A percentile compares a stretch with the other conserved stretches of the same genome.
Evolutionary conservation across 176 grass and related monocot genomes (phyloP).

Genomic region (Oryza nivara): DNA sequence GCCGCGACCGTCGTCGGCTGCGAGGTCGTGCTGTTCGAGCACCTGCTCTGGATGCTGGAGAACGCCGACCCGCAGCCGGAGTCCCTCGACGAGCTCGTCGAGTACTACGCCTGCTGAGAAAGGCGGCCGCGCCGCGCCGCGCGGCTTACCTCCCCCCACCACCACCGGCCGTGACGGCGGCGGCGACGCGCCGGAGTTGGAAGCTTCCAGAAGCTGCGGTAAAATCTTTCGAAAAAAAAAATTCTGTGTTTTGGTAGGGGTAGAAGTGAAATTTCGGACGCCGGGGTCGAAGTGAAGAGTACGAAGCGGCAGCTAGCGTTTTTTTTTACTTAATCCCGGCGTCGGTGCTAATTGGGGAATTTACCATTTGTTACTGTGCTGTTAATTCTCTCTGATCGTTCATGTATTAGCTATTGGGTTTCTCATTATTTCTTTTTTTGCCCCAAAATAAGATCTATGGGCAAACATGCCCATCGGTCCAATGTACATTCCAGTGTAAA

Average conservation of each 20-base stretch:
- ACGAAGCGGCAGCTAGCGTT: background rate
- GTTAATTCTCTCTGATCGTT: slow-evolving; percentile 12
- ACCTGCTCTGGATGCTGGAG: slow-evolving; percentile 85
- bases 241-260: background rate
- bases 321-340: background rate
- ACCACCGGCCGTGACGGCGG: slow-evolving; percentile 11
- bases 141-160: background rate
- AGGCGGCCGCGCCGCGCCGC: too few relatives aligned
- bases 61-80: slow-evolving; percentile 74
- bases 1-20: slow-evolving; percentile 51
- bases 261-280: slow-evolving; percentile 1
- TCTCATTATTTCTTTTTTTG: background rate
- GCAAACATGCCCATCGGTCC: background rate
- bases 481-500: slow-evolving; percentile 25
- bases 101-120: slow-evolving; percentile 72
- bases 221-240: background rate
- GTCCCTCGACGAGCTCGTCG: slow-evolving; percentile 74
- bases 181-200: slow-evolving; percentile 26
- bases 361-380: slow-evolving; percentile 8
- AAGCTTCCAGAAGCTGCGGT: slow-evolving; percentile 14
- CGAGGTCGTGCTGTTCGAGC: slow-evolving; percentile 85
- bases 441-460: slow-evolving; percentile 1
- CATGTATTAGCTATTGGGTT: slow-evolving; percentile 5
- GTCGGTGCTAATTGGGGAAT: slow-evolving; percentile 26
- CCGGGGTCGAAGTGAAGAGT: background rate